Conservation (phyloP, 2,329 filamentous ascomycete species). For the Aspergillus alliaceus region DNA sequence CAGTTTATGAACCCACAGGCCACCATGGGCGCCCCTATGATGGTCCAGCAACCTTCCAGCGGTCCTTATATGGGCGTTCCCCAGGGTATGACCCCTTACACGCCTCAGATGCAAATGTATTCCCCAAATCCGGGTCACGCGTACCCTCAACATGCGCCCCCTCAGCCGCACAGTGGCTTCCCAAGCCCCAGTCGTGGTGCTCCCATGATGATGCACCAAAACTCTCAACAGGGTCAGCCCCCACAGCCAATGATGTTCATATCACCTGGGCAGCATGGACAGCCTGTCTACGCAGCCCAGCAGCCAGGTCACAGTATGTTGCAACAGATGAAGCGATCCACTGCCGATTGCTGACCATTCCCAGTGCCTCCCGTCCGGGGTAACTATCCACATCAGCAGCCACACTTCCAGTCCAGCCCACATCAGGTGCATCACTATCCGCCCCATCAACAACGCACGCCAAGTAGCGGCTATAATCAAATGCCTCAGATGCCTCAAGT, state of each 20-base stretch:
- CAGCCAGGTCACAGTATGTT: slow-evolving; percentile 74
- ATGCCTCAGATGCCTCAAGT: slow-evolving; percentile 45
- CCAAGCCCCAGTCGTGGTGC: slow-evolving; percentile 86
- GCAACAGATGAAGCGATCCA: slow-evolving; percentile 2
- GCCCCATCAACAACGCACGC: slow-evolving; percentile 56
- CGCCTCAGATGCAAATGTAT: slow-evolving; percentile 80
- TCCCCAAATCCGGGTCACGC: slow-evolving; percentile 72
- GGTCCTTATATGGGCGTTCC: slow-evolving; percentile 70
- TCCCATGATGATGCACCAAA: slow-evolving; percentile 92
- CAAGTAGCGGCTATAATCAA: slow-evolving; percentile 58
- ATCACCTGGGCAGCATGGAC: slow-evolving; percentile 73
- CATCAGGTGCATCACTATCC: slow-evolving; percentile 65
- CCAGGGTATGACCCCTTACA: slow-evolving; percentile 67
- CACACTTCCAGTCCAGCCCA: slow-evolving; percentile 66
- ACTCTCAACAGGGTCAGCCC: slow-evolving; percentile 84
- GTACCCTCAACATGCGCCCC: slow-evolving; percentile 55
- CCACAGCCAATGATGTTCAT: slow-evolving; percentile 69
- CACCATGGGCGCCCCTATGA: slow-evolving; percentile 75
- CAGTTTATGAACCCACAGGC: slow-evolving; percentile 73
- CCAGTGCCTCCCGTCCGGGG: slow-evolving; percentile 60
- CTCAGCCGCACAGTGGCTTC: slow-evolving; percentile 68
- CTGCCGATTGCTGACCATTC: slow-evolving; percentile 37
- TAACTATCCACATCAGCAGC: slow-evolving; percentile 60
- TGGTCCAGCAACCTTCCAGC: slow-evolving; percentile 72
- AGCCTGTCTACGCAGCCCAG: slow-evolving; percentile 70